Evolutionary conservation across 2,329 filamentous ascomycete genomes (phyloP), one percentile per base, ranked within the genome.

Genomic region (Claviceps fusiformis): DNA sequence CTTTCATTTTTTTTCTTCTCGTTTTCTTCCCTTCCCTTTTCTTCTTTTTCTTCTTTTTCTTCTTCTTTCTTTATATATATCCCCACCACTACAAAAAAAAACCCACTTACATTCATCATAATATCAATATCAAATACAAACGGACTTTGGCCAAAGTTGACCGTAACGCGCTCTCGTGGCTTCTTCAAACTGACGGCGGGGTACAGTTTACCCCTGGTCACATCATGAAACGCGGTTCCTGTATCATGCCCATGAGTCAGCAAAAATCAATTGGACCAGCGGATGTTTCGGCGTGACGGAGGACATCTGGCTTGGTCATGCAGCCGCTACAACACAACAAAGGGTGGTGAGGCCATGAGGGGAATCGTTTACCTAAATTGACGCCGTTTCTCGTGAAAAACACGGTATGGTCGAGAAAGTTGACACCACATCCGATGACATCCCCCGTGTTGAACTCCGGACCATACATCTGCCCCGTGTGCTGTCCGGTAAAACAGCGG

Each of bases 41-140:
- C 5, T 1, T 8, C 39, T n/a, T 41, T 41, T n/a, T 41, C 11
- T 15, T 39, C 11, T 13, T 3, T 19, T 19, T n/a, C 17, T 17
- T 9, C 17, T 4, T n/a, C 9, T 7, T 43, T 9, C 15, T 43
- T 5, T n/a, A n/a, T n/a, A 6, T n/a, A 5, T 3, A 24, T 9
- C 11, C 2, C 4, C 19, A n/a, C n/a, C 39, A 41, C 5, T n/a
- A 5, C 13, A 17, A 41, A 11, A 41, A 11, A 27, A 24, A 13
- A 31, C 55, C 43, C 24, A 63, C 79, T 63, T 77, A 87, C 87
- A 74, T 79, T 79, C 73, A 95, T 85, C 77, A 93, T 81, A 57
- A 81, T 80, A 68, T 96, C 89, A 62, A 98, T 97, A 67, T 96
- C 88, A 71, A 86, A 98, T 48, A 89, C 78, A 68, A 97, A 97